A percentile compares a stretch with the other conserved stretches of the same genome.
Conservation (phyloP, 148 eudicot genomes). For the Cornus controversa region DNA sequence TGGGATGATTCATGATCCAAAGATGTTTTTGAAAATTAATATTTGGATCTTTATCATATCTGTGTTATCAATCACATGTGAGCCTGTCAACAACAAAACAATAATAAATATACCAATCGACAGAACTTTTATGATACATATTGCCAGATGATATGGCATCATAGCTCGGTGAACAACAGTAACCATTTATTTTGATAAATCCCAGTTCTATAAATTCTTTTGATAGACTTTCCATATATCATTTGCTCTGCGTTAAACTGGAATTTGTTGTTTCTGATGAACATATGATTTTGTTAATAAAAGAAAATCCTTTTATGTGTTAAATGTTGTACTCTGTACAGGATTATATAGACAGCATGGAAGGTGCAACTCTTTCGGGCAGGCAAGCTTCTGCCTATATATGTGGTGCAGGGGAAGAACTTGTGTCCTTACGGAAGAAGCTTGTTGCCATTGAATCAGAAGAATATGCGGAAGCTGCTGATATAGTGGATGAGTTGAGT, state of each 20-base stretch:
- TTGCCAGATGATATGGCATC: no score
- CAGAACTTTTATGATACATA: no score
- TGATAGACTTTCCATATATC: neutral
- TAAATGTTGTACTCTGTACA: slow-evolving; percentile 19
- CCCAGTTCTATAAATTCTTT: neutral
- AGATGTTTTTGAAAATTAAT: neutral
- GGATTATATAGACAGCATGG: slow-evolving; percentile 99
- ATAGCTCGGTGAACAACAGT: no score
- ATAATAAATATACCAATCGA: no score
- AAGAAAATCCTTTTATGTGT: no score
- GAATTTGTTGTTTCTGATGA: neutral
- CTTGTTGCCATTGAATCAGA: slow-evolving; percentile 39
- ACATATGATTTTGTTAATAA: neutral
- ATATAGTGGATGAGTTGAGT: slow-evolving; percentile 37
- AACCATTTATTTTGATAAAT: neutral
- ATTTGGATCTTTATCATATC: neutral
- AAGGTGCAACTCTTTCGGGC: slow-evolving; percentile 95
- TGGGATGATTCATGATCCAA: neutral
- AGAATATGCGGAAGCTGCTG: slow-evolving; percentile 27
- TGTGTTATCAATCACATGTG: neutral
- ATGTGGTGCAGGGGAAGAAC: slow-evolving; percentile 87
- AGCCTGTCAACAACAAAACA: no score
- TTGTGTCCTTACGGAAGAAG: slow-evolving; percentile 49
- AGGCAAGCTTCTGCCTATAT: slow-evolving; percentile 89
- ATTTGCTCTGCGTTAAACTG: no score